Evolutionary conservation across 495 filamentous ascomycete species (phyloP).

Genomic region (Bathelium albidoporum): DNA sequence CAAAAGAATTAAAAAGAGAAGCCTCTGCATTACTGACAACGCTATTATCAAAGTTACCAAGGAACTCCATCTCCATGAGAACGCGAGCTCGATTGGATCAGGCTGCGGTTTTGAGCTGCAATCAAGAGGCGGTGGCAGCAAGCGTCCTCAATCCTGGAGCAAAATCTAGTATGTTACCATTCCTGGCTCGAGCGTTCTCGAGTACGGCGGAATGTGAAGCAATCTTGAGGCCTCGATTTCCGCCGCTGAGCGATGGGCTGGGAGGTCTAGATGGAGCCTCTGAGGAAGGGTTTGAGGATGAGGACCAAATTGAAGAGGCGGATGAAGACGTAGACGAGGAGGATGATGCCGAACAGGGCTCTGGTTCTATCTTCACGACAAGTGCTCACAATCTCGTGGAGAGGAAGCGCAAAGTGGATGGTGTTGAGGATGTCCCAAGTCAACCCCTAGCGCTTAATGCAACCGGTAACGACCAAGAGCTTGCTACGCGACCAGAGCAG

Average conservation of each 20-base stretch:
- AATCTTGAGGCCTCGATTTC: slow-evolving; percentile 58
- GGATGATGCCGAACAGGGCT: slow-evolving; percentile 12
- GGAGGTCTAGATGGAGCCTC: slow-evolving; percentile 9
- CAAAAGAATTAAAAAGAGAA: slow-evolving; percentile 32
- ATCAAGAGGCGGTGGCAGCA: slow-evolving; percentile 61
- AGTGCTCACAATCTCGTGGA: not conserved
- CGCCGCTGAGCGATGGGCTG: slow-evolving; percentile 30
- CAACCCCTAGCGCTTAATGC: not conserved
- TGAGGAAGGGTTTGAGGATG: slow-evolving; percentile 8
- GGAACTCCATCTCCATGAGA: slow-evolving; percentile 49
- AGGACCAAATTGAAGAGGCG: slow-evolving; percentile 11
- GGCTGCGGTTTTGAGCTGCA: slow-evolving; percentile 57
- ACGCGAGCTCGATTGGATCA: slow-evolving; percentile 64
- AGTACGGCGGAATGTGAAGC: slow-evolving; percentile 56
- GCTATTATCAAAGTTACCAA: slow-evolving; percentile 49
- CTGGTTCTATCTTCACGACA: not conserved
- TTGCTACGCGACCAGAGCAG: not conserved
- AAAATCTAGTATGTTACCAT: slow-evolving; percentile 57
- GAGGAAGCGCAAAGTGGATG: not conserved
- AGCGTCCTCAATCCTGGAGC: slow-evolving; percentile 67
- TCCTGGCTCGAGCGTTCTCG: slow-evolving; percentile 52
- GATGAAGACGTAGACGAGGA: slow-evolving; percentile 16
- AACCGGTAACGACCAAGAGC: not conserved
- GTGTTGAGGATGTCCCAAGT: not conserved
- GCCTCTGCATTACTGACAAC: slow-evolving; percentile 52